Base-by-base conservation (phyloP, 2,329 filamentous ascomycete genomes). In the Botryotinia narcissicola region DNA sequence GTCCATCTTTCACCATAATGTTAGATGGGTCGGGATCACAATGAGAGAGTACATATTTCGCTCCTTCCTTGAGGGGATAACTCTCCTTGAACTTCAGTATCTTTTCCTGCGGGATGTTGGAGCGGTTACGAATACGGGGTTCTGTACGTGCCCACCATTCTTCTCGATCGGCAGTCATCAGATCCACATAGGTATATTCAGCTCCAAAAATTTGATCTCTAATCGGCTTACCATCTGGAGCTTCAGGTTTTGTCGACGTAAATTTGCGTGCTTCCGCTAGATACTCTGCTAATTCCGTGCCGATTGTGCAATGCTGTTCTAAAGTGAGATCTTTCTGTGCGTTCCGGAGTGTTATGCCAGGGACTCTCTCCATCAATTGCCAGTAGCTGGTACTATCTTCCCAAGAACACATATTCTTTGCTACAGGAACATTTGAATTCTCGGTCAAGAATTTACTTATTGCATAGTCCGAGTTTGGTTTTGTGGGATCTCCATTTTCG, bases 101-200 rank as follows among this genome's bases (percentile, higher is more conserved):
- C 1, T 0, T n/a, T 16, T 46, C 22, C 5, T 18, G 10, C 37
- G 35, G 6, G 35, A 9, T 1, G 3, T 0, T 16, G 14, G 22
- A 25, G 12, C 3, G 2, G 6, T n/a, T 9, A 8, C 0, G 0
- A 32, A 64, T 16, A 16, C 62, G 62, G 29, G 62, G 62, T 10
- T 46, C n/a, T n/a, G n/a, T 64, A 46, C 62, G 62, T 25, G 62
- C 62, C 62, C 40, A 64, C 62, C 40, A 64, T 44, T 64, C 40
- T 64, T 64, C 62, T 64, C 18, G 37, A 64, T 64, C 40, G 9
- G 25, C 3, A 46, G 62, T 64, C 62, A 64, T 46, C 12, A 42
- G 1, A 64, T 64, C 62, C n/a, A 29, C 29, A 12, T 10, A 1
- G 1, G 0, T 0, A 12, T 10, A 1, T 0, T 7, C 0, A 46